phyloP scores from a whole-genome alignment of 805 yeast genomes.

The Lipomyces yamanashiensis region DNA sequence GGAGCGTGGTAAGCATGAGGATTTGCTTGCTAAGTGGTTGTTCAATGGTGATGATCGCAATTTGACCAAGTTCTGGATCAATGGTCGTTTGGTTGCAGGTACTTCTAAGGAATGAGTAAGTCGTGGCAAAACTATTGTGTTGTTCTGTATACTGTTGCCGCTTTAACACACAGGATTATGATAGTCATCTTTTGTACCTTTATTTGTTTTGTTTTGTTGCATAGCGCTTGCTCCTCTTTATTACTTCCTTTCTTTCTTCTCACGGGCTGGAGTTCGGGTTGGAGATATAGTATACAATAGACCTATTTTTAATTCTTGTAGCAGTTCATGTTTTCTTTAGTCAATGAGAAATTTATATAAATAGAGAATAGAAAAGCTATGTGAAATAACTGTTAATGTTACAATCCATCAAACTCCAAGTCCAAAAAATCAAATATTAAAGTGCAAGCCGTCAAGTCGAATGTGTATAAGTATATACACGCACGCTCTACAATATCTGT shows the following conservation, averaged over 20 bases:
- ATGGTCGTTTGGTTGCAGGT: slow-evolving; percentile 66
- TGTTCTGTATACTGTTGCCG: background rate
- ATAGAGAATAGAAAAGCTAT: no score
- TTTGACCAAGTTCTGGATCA: slow-evolving; percentile 77
- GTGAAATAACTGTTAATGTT: no score
- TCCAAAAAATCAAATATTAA: no score
- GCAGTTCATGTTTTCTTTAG: no score
- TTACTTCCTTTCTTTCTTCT: background rate
- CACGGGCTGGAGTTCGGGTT: slow-evolving; percentile 10
- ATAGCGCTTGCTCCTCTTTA: background rate
- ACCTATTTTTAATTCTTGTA: background rate
- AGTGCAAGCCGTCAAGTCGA: no score
- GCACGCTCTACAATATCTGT: no score
- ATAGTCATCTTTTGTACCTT: background rate
- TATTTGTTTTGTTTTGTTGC: background rate
- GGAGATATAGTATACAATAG: background rate
- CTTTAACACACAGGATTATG: background rate
- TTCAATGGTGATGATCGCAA: slow-evolving; percentile 95
- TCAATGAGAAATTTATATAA: no score
- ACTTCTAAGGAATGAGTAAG: slow-evolving; percentile 30
- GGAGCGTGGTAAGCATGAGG: slow-evolving; percentile 53
- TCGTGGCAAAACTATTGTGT: no score
- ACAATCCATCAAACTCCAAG: no score
- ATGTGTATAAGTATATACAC: no score
- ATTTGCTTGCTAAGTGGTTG: slow-evolving; percentile 83